phyloP scores from a whole-genome alignment of 2,329 filamentous ascomycete species.

The Colletotrichum tanaceti region DNA sequence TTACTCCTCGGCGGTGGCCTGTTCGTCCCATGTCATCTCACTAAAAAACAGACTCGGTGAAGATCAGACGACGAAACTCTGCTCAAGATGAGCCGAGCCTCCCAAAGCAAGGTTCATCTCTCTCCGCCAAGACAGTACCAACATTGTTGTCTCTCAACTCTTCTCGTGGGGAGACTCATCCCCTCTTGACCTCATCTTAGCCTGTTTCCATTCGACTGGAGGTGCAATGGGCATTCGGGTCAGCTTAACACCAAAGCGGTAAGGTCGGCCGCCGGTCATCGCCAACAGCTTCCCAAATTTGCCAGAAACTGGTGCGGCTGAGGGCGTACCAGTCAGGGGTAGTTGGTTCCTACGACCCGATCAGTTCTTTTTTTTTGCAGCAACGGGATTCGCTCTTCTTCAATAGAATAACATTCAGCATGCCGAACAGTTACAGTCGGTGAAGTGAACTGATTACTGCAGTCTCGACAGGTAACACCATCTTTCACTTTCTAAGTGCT shows the following conservation, averaged over 20 bases:
- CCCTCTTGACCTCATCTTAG: too few species aligned
- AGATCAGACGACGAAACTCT: background rate
- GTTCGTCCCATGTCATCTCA: constrained; percentile 23
- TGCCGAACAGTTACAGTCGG: background rate
- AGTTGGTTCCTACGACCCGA: background rate
- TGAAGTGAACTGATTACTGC: too few species aligned
- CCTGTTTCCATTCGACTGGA: background rate
- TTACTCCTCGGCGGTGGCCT: constrained; percentile 9
- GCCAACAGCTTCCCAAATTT: constrained; percentile 25
- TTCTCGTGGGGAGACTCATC: background rate
- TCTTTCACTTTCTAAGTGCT: too few species aligned
- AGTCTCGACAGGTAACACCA: too few species aligned
- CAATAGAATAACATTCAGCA: too few species aligned
- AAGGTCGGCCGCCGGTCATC: constrained; percentile 12
- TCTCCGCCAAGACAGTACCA: background rate
- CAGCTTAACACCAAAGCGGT: constrained; percentile 9
- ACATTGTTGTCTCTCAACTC: background rate
- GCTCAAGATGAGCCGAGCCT: background rate
- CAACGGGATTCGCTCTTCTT: background rate
- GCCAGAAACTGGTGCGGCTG: constrained; percentile 34
- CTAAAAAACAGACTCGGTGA: background rate
- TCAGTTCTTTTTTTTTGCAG: background rate
- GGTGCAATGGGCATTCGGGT: background rate
- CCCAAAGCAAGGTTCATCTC: background rate
- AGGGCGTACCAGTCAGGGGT: constrained; percentile 22